Evolutionary conservation across 495 filamentous ascomycete genomes (phyloP).

Genomic region (Aspergillus homomorphus): DNA sequence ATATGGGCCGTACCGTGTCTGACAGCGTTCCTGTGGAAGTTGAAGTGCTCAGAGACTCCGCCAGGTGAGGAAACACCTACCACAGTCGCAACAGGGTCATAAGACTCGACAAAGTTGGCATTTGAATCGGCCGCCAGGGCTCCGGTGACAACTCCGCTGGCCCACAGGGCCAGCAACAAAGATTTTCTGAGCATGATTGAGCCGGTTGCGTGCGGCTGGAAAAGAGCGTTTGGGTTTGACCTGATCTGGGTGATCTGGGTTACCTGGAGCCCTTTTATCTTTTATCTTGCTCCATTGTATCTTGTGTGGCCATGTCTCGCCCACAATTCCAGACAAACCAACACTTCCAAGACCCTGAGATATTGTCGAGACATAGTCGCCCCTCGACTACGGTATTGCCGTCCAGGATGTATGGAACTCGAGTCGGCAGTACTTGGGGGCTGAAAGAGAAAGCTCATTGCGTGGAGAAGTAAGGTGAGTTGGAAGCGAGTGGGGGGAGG

Average conservation of each 20-base stretch:
- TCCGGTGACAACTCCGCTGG: background rate
- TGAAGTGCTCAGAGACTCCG: background rate
- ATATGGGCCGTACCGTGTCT: background rate
- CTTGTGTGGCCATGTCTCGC: background rate
- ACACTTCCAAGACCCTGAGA: background rate
- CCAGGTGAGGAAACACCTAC: background rate
- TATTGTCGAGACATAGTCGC: background rate
- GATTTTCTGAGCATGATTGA: background rate
- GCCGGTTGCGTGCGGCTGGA: background rate
- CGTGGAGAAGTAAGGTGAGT: background rate
- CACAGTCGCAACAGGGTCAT: background rate
- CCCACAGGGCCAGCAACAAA: background rate
- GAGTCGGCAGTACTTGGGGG: background rate
- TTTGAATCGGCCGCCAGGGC: background rate
- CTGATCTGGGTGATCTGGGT: background rate
- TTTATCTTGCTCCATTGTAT: background rate
- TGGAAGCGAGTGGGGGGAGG: background rate
- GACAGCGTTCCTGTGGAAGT: background rate
- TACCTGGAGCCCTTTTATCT: background rate
- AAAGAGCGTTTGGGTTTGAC: background rate
- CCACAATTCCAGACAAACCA: background rate
- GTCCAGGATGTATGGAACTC: background rate
- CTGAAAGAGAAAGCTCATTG: background rate
- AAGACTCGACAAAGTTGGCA: background rate
- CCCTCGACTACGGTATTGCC: background rate